These are phyloP conservation scores for Peltaster fructicola DNA, from an alignment of 2,329 filamentous ascomycete species.

Conservation along the genomic window DNA sequence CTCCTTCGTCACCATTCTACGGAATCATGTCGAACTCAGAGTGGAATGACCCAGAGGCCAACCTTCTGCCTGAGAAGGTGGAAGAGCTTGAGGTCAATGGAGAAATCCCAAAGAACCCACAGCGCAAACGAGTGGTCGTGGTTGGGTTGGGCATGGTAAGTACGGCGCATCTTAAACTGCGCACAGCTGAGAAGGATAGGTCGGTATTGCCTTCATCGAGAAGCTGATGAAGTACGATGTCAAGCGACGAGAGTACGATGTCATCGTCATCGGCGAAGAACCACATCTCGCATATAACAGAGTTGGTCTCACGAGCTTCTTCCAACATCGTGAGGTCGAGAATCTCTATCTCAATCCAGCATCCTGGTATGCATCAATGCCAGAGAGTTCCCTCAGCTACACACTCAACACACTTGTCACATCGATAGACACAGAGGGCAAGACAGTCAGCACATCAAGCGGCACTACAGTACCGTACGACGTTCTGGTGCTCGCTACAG, in stretches of 20 bases:
- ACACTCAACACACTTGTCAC: slow-evolving; percentile 59
- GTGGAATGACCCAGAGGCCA: slow-evolving; percentile 30
- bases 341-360: slow-evolving; percentile 73
- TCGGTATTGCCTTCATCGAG: slow-evolving; percentile 41
- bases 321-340: slow-evolving; percentile 69
- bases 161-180: no score
- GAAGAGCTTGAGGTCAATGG: slow-evolving; percentile 17
- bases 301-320: slow-evolving; percentile 76
- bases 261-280: slow-evolving; percentile 78
- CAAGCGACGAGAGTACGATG: slow-evolving; percentile 55
- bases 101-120: slow-evolving; percentile 14
- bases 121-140: slow-evolving; percentile 55
- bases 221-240: slow-evolving; percentile 76
- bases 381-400: slow-evolving; percentile 51
- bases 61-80: slow-evolving; percentile 26
- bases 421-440: slow-evolving; percentile 44
- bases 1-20: slow-evolving; percentile 1
- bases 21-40: slow-evolving; percentile 27
- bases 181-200: slow-evolving; percentile 79
- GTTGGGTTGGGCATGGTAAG: slow-evolving; percentile 91
- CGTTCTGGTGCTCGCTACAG: slow-evolving; percentile 66
- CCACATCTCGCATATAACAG: slow-evolving; percentile 79
- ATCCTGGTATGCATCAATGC: slow-evolving; percentile 58
- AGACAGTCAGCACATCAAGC: slow-evolving; percentile 52
- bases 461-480: slow-evolving; percentile 58